Evolutionary conservation across 768 basidiomycete species (phyloP).

Genomic region (Glaciozyma martinii): DNA sequence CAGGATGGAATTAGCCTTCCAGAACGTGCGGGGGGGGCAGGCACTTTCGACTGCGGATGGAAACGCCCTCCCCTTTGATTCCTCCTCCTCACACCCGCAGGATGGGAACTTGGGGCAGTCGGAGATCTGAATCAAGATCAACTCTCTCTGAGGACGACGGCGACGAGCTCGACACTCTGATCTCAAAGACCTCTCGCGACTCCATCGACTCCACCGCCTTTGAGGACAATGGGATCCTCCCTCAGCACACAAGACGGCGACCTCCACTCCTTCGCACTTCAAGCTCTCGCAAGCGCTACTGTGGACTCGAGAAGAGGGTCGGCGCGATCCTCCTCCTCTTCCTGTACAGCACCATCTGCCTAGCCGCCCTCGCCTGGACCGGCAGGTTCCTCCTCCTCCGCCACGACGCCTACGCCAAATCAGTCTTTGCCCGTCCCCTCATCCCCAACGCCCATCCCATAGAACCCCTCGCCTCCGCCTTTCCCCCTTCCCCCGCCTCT

Average conservation of each 20-base stretch:
- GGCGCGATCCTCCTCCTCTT: not conserved
- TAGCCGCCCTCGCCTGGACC: conserved; percentile 1
- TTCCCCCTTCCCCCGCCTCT: not conserved
- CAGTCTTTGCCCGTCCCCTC: conserved; percentile 18
- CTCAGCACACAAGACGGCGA: too few species aligned
- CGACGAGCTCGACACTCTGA: not conserved
- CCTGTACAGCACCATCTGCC: not conserved
- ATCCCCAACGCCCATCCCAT: not conserved
- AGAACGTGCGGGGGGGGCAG: too few species aligned
- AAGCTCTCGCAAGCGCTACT: too few species aligned
- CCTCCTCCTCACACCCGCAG: too few species aligned
- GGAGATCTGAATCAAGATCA: not conserved
- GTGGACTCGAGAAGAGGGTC: too few species aligned
- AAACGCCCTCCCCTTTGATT: too few species aligned
- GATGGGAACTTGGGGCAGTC: not conserved
- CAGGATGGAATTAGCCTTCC: too few species aligned
- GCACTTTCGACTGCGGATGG: too few species aligned
- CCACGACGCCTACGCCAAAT: conserved; percentile 11
- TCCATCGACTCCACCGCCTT: not conserved
- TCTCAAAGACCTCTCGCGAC: not conserved
- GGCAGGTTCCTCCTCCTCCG: conserved; percentile 11
- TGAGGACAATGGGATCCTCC: too few species aligned
- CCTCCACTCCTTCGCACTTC: too few species aligned
- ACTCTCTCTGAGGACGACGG: not conserved
- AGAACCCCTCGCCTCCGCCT: conserved; percentile 2